Conservation (phyloP, 495 filamentous ascomycete species). For the Chaetomidium leptoderma region DNA sequence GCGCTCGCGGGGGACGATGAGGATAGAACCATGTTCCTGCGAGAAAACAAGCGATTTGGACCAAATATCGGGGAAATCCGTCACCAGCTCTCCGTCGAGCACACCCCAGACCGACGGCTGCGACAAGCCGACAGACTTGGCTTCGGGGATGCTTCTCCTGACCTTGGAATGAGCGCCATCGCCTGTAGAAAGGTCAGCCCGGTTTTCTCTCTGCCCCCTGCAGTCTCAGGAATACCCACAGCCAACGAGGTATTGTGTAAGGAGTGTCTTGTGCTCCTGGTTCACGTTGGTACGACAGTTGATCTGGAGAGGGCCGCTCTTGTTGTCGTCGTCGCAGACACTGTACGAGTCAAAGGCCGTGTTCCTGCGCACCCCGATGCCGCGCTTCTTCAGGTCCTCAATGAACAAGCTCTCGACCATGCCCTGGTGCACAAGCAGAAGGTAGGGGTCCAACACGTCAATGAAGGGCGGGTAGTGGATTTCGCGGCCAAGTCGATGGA, state of each 20-base stretch:
- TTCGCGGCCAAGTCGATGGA: constrained; percentile 52
- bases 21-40: constrained; percentile 56
- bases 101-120: constrained; percentile 67
- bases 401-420: constrained; percentile 67
- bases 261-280: constrained; percentile 39
- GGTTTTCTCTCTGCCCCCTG: neutral
- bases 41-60: constrained; percentile 60
- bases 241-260: constrained; percentile 50
- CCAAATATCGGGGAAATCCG: constrained; percentile 68
- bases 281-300: constrained; percentile 40
- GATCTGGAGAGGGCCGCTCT: constrained; percentile 39
- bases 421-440: constrained; percentile 69
- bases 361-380: constrained; percentile 53
- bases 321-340: constrained; percentile 37
- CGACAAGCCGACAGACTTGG: constrained; percentile 54
- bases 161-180: constrained; percentile 54
- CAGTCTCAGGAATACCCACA: constrained; percentile 33
- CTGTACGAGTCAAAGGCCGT: constrained; percentile 53
- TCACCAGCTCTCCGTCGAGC: constrained; percentile 61
- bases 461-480: constrained; percentile 53
- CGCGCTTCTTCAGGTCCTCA: constrained; percentile 56
- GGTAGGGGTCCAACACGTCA: constrained; percentile 66
- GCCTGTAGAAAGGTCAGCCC: constrained; percentile 29
- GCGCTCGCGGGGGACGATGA: constrained; percentile 64
- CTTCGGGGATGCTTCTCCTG: constrained; percentile 52